Evolutionary conservation across 2,329 filamentous ascomycete genomes (phyloP), one percentile per base, ranked within the genome.

Genomic region (Cyphellophora europaea): DNA sequence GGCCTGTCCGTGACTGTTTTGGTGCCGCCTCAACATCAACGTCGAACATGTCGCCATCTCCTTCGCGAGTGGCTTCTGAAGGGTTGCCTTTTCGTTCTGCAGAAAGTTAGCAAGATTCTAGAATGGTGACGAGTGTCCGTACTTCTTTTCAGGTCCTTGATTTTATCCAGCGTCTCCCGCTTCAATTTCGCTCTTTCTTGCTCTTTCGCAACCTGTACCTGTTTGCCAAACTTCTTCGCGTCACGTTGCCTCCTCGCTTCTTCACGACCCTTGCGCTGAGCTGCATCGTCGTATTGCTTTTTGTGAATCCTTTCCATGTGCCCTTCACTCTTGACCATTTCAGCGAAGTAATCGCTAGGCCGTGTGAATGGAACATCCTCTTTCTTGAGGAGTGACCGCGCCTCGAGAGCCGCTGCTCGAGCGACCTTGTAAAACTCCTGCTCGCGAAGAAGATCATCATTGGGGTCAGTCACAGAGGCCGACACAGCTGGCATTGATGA

Each of bases 191-290:
- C 78, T 32, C 91, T 72, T 72, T 98, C 89, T 65, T 96, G 89
- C 59, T 93, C 65, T 69, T 94, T 95, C 40, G 88, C 88, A 41
- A 94, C 77, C 68, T 98, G 91, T 35, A 96, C 91, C 60, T 93
- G 85, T 69, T 98, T 98, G 58, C 91, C 91, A 57, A 96, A 98
- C 67, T 96, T 98, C 78, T 95, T 96, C 53, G 96, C 70, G 59
- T 98, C 91, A 45, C 91, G 74, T 66, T 89, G 80, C 65, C 87
- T 87, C 57, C 87, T 77, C 5, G 91, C 91, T 61, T 98, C 91
- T 15, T 83, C 79, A 17, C 86, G 75, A 1, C 91, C 89, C 69
- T 94, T 94, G 72, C 94, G 94, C 42, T 77, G 71, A 8, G 89
- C 84, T 1, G 89, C 91, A 54, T 93, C 86, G 53, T 96, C 88